Percentiles rank a stretch among this genome's conserved stretches.
phyloP scores from a whole-genome alignment of 305 asterid species.

The Lippia alba region DNA sequence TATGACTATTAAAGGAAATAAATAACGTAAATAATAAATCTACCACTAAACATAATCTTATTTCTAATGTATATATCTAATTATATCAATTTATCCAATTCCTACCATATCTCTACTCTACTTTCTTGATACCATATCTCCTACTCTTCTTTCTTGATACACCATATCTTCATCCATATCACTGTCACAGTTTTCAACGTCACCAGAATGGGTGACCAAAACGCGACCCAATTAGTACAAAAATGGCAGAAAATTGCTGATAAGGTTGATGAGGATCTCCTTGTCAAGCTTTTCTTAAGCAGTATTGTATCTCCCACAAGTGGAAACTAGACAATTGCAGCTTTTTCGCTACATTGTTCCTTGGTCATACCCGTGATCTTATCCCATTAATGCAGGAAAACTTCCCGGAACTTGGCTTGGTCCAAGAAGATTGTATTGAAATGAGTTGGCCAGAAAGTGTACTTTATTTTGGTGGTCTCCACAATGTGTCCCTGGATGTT shows the following conservation, averaged over 20 bases:
- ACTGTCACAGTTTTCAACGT: constrained; percentile 37
- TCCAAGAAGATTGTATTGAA: constrained; percentile 3
- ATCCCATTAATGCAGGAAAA: constrained; percentile 8
- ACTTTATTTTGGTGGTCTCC: not conserved
- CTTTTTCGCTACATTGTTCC: constrained; percentile 11
- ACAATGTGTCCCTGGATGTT: not conserved
- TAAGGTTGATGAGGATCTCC: not conserved
- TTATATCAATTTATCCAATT: too few species aligned
- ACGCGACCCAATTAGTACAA: constrained; percentile 19
- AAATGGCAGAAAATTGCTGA: constrained; percentile 19
- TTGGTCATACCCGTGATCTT: not conserved
- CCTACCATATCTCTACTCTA: too few species aligned
- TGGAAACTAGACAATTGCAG: constrained; percentile 19
- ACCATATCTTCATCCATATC: too few species aligned
- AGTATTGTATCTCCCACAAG: not conserved
- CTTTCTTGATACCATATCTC: too few species aligned
- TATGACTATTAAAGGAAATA: too few species aligned
- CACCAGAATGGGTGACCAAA: constrained; percentile 23
- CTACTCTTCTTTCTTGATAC: too few species aligned
- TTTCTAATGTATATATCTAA: too few species aligned
- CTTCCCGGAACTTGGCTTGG: constrained; percentile 31
- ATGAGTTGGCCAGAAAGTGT: constrained; percentile 11
- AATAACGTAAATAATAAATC: too few species aligned
- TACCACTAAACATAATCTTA: too few species aligned
- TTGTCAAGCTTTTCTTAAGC: not conserved